Evolutionary conservation across 208 protist genomes (phyloP), one percentile per base, ranked within the genome.

Genomic region (Acanthamoeba healyi): DNA sequence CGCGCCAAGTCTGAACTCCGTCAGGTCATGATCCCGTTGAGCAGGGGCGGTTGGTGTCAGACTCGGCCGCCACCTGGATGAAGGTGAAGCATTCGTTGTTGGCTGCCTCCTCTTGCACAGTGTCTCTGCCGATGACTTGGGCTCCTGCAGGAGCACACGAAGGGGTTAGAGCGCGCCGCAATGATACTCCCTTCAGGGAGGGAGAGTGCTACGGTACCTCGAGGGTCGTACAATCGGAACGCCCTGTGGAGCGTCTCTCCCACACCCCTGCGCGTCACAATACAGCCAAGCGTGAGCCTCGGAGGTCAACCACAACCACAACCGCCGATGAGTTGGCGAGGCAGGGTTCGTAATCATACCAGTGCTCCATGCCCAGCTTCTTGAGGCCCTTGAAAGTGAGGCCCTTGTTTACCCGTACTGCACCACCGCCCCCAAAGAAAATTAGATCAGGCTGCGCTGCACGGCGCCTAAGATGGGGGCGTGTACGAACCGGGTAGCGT

Each of bases 361-460:
- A 74, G 14, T 74, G 65, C 6, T 74, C 65, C 65, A 74, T 74
- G 65, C 65, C 65, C 26, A 74, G 36, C 26, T n/a, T 15, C 65
- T 74, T 74, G 65, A 74, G 65, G n/a, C 36, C 65, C 29, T 14
- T 44, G 65, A 74, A 74, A 7, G 65, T 74, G 26, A 74, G 29
- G 65, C 36, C 36, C 65, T 74, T 74, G 65, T 42, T 74, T 19
- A 74, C 65, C 34, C 65, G 65, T 14, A 74, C 65, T 74, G n/a
- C n/a, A n/a, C n/a, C n/a, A n/a, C n/a, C n/a, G n/a, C n/a, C n/a
- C n/a, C n/a, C n/a, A n/a, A n/a, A n/a, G n/a, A n/a, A n/a, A n/a
- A n/a, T n/a, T n/a, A n/a, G n/a, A n/a, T n/a, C 14, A 51, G 46
- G 17, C 10, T 9, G 19, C 56, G 56, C 6, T 29, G 9, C 1